These are phyloP conservation scores for Malus asiatica DNA, from an alignment of 306 rosid genomes.

Conservation along the genomic window DNA sequence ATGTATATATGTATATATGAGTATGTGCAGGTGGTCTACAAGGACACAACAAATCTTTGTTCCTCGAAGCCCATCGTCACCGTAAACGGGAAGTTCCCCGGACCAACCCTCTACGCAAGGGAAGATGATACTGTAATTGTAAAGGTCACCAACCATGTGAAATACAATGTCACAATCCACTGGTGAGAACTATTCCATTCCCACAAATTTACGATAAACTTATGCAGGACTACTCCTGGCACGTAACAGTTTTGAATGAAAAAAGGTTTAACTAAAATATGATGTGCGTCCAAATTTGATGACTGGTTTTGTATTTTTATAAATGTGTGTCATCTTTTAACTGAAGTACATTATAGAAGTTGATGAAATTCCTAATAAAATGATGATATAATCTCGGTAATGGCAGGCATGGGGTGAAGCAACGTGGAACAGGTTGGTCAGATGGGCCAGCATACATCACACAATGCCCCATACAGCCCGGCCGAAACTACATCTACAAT, in stretches of 20 bases:
- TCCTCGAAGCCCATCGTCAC: conserved; percentile 42
- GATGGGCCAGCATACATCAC: conserved; percentile 80
- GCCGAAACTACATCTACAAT: conserved; percentile 52
- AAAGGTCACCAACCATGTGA: conserved; percentile 57
- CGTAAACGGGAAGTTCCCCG: conserved; percentile 59
- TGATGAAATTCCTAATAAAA: background rate
- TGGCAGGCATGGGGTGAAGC: conserved; percentile 68
- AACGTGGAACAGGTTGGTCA: conserved; percentile 50
- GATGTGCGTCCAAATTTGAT: background rate
- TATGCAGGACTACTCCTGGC: background rate
- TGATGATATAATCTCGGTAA: background rate
- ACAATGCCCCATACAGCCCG: conserved; percentile 69
- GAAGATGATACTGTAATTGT: conserved; percentile 61
- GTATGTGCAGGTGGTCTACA: conserved; percentile 47
- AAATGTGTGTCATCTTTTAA: background rate
- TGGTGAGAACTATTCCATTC: conserved; percentile 35
- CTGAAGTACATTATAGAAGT: background rate
- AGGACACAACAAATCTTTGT: conserved; percentile 53
- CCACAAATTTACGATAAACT: background rate
- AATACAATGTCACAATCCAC: conserved; percentile 54
- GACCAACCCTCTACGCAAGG: conserved; percentile 64
- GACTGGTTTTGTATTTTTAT: too few species aligned
- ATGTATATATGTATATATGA: too few species aligned
- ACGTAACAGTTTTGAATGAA: background rate
- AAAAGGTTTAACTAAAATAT: too few species aligned